A percentile compares a stretch with the other conserved stretches of the same genome.
phyloP scores from a whole-genome alignment of 208 protist species.

The Angomonas deanei region DNA sequence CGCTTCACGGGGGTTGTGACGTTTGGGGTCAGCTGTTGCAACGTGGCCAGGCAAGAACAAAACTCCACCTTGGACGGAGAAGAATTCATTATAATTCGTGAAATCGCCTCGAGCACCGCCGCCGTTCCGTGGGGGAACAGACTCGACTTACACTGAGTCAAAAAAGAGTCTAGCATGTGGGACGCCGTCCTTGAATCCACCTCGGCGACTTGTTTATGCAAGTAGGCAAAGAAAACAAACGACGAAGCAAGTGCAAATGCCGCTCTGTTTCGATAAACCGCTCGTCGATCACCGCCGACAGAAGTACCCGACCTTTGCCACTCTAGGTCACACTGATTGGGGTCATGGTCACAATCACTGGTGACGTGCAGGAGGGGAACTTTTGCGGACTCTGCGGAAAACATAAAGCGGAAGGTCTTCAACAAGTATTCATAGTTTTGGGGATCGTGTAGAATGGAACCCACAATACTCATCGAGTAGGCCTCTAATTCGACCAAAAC shows the following conservation, averaged over 20 bases:
- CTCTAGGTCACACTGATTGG: too few species aligned
- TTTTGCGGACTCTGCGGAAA: conserved; percentile 31
- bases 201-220: conserved; percentile 27
- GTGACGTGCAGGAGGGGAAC: conserved; percentile 52
- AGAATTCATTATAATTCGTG: conserved; percentile 33
- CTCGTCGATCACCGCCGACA: too few species aligned
- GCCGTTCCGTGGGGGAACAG: conserved; percentile 42
- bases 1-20: too few species aligned
- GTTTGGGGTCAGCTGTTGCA: too few species aligned
- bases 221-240: conserved; percentile 38
- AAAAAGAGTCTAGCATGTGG: conserved; percentile 37
- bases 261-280: conserved; percentile 21
- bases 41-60: too few species aligned
- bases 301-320: too few species aligned
- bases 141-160: conserved; percentile 29
- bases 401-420: conserved; percentile 45
- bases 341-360: neutral
- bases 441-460: conserved; percentile 26
- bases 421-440: conserved; percentile 64
- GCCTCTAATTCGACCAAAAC: conserved; percentile 50
- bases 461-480: conserved; percentile 47
- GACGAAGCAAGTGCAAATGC: conserved; percentile 38
- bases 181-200: conserved; percentile 14
- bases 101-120: conserved; percentile 57
- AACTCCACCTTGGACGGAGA: too few species aligned